These are phyloP conservation scores for Pleurotus platypus DNA, from an alignment of 768 basidiomycete genomes.

Conservation along the genomic window DNA sequence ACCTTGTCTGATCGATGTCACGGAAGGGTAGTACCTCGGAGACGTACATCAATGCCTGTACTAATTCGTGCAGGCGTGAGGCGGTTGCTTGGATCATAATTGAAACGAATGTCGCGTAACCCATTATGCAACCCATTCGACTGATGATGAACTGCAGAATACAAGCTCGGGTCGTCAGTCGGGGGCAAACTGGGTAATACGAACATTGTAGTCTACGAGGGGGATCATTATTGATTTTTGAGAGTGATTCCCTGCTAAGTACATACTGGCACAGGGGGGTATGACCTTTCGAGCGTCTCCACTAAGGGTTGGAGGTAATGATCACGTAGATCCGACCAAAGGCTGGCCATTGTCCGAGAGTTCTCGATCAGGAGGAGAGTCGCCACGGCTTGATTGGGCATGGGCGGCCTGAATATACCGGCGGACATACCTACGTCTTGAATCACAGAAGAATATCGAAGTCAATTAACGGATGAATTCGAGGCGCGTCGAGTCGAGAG, in stretches of 20 bases:
- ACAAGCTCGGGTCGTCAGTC: slow-evolving; percentile 24
- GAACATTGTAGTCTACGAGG: slow-evolving; percentile 34
- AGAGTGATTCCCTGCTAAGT: neutral
- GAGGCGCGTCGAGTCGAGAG: neutral
- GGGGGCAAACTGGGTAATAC: slow-evolving; percentile 42
- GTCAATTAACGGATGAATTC: slow-evolving; percentile 19
- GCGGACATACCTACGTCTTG: slow-evolving; percentile 7
- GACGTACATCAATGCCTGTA: slow-evolving; percentile 41
- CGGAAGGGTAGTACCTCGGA: neutral
- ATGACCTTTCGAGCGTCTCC: slow-evolving; percentile 33
- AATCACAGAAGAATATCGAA: neutral
- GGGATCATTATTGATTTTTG: neutral
- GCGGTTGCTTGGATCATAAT: slow-evolving; percentile 36
- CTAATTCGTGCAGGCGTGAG: slow-evolving; percentile 41
- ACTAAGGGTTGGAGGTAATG: slow-evolving; percentile 41
- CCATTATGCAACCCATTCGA: slow-evolving; percentile 35
- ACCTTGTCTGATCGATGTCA: slow-evolving; percentile 10
- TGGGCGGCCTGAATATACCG: slow-evolving; percentile 16
- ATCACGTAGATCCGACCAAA: slow-evolving; percentile 49
- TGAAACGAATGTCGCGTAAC: slow-evolving; percentile 39
- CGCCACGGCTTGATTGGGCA: slow-evolving; percentile 27
- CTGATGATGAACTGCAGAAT: slow-evolving; percentile 30
- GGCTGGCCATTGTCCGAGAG: slow-evolving; percentile 37
- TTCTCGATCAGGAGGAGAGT: slow-evolving; percentile 55
- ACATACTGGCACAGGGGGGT: slow-evolving; percentile 39